These are phyloP conservation scores for Platanthera guangdongensis DNA, from an alignment of 106 monocot genomes.

Conservation along the genomic window DNA sequence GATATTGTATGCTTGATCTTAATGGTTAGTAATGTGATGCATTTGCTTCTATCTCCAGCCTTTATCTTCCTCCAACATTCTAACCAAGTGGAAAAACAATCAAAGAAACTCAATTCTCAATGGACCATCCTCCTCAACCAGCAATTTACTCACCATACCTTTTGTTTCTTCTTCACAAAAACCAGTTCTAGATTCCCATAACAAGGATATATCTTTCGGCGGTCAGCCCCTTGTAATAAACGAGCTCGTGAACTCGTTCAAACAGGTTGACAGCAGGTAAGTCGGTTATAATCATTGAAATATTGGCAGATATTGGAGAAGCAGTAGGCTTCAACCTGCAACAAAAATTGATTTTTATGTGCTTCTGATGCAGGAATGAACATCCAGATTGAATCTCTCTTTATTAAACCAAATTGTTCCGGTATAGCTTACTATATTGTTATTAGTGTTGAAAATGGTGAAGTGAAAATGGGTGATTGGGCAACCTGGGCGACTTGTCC, in stretches of 20 bases:
- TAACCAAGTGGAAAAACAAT: not conserved
- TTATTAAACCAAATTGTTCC: too few relatives aligned
- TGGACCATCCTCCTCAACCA: not conserved
- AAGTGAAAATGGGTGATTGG: too few relatives aligned
- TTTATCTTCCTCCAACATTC: too few relatives aligned
- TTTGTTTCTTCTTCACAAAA: slow-evolving; percentile 21
- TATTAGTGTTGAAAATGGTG: too few relatives aligned
- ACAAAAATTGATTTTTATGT: not conserved
- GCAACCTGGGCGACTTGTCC: too few relatives aligned
- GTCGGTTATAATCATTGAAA: not conserved
- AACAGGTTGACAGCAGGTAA: slow-evolving; percentile 41
- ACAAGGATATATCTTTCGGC: slow-evolving; percentile 49
- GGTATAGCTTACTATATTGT: too few relatives aligned
- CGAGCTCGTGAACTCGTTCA: slow-evolving; percentile 16
- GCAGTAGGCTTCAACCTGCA: not conserved
- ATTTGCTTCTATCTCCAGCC: too few relatives aligned
- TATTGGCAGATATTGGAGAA: too few relatives aligned
- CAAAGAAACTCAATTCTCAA: not conserved
- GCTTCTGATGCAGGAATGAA: slow-evolving; percentile 61
- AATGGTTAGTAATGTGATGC: not conserved
- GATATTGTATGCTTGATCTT: not conserved
- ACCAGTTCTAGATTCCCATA: slow-evolving; percentile 7
- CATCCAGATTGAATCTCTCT: slow-evolving; percentile 17
- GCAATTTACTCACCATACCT: not conserved
- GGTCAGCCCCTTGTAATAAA: slow-evolving; percentile 24